Evolutionary conservation across 2,329 filamentous ascomycete genomes (phyloP).

Genomic region (Akanthomyces uredinophilus): DNA sequence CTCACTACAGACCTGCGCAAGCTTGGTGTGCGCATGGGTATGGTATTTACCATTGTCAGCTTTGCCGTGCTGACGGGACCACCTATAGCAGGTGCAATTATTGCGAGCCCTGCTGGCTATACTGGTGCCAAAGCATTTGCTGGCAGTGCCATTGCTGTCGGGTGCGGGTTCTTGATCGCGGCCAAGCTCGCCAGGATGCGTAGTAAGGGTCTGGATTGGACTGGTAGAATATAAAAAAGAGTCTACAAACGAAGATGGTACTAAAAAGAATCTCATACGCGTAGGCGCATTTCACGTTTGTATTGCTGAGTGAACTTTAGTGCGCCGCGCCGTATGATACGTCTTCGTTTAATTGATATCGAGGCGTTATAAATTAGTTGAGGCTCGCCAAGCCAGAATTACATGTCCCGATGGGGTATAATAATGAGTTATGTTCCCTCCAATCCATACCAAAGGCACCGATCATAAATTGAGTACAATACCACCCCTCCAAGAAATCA

Average conservation of each 20-base stretch:
- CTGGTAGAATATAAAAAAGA: constrained; percentile 31
- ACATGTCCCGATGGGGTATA: not conserved
- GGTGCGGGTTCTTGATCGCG: constrained; percentile 33
- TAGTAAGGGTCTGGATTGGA: constrained; percentile 33
- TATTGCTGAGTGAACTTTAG: not conserved
- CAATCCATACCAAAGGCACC: constrained; percentile 2
- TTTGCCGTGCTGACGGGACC: constrained; percentile 49
- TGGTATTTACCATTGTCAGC: constrained; percentile 53
- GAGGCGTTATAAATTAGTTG: not conserved
- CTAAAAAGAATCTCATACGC: not conserved
- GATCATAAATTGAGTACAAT: constrained; percentile 8
- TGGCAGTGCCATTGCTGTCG: constrained; percentile 36
- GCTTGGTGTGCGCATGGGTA: constrained; percentile 51
- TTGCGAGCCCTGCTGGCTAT: constrained; percentile 38
- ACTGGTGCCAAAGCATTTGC: constrained; percentile 46
- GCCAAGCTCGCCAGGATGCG: constrained; percentile 36
- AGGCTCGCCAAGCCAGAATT: not conserved
- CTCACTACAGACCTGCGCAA: constrained; percentile 48
- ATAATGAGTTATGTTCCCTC: not conserved
- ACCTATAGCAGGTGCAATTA: constrained; percentile 46
- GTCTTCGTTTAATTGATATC: not conserved
- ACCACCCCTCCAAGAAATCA: constrained; percentile 15
- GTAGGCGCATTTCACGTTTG: not conserved
- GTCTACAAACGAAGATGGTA: not conserved
- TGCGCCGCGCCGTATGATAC: not conserved